These are phyloP conservation scores for Cutaneotrichosporon daszewskae DNA, from an alignment of 1,284 basidiomycete genomes.

Conservation along the genomic window DNA sequence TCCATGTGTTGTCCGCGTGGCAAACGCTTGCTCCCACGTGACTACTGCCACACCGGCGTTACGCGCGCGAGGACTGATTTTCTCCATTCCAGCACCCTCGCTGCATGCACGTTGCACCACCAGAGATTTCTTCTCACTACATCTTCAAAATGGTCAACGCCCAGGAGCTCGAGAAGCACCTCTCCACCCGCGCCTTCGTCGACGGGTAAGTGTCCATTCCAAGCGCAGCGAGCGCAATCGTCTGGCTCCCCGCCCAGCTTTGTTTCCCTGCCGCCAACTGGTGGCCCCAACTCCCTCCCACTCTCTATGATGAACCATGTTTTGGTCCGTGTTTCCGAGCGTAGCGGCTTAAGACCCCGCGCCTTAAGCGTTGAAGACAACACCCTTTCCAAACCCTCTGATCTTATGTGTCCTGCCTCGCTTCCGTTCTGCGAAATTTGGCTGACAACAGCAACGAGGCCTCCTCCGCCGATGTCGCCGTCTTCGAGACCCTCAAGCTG, in stretches of 20 bases:
- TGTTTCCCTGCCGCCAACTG: too few species aligned
- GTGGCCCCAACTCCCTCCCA: not conserved
- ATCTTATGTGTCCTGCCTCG: slow-evolving; percentile 59
- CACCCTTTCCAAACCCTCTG: slow-evolving; percentile 73
- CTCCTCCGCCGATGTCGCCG: slow-evolving; percentile 92
- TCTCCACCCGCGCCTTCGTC: slow-evolving; percentile 52
- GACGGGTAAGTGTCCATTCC: slow-evolving; percentile 44
- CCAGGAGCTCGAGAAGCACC: slow-evolving; percentile 73
- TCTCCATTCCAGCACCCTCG: too few species aligned
- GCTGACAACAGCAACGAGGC: slow-evolving; percentile 69
- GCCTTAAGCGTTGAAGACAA: slow-evolving; percentile 53
- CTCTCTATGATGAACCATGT: slow-evolving; percentile 63
- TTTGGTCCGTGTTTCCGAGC: slow-evolving; percentile 99
- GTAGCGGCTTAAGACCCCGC: slow-evolving; percentile 92
- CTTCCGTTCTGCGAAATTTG: slow-evolving; percentile 10
- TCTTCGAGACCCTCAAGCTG: slow-evolving; percentile 63
- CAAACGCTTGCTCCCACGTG: too few species aligned
- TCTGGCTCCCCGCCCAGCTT: too few species aligned
- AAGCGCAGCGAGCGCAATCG: too few species aligned
- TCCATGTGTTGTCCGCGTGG: too few species aligned
- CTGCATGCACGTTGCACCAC: too few species aligned
- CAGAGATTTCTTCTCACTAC: slow-evolving; percentile 1
- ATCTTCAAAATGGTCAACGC: slow-evolving; percentile 63
- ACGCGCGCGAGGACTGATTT: too few species aligned
- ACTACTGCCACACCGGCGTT: too few species aligned